Base-by-base conservation (phyloP, 179 eudicot species). In the Actinidia arguta region DNA sequence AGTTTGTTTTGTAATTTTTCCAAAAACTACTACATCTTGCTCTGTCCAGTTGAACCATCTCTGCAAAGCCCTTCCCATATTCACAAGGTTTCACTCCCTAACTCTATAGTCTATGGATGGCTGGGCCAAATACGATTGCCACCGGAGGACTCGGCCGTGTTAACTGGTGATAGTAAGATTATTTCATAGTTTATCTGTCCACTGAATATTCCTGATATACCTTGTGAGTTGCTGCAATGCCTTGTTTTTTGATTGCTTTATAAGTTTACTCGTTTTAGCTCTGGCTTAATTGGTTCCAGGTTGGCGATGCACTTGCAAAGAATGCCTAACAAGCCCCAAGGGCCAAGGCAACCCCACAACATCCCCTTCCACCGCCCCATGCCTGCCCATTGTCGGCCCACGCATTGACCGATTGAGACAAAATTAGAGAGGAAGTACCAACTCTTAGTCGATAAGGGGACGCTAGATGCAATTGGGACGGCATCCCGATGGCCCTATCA, bases 401-500 rank as follows among this genome's bases (percentile, higher is more conserved):
- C n/a, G n/a, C n/a, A n/a, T n/a, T n/a, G n/a, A n/a, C n/a, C n/a
- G n/a, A n/a, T n/a, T n/a, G 98, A 92, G 48, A 92, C 98, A 64
- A 96, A 92, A 85, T 75, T 96, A 82, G 95, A 90, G 50, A 84
- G 80, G 81, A 90, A 85, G 81, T 95, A 90, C 88, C 88, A 89
- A 75, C 93, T 96, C 73, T 94, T 96, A 72, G 82, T 92, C 87
- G 98, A 96, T 79, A 96, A 96, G 81, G 99, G 98, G 54, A 95
- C 99, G 67, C 87, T 96, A 81, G 99, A 96, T 85, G 98, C 97
- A 68, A 93, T 96, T 85, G 99, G 99, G n/a, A 22, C 87, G 93
- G 89, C 99, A 96, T 87, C 99, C 99, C 77, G 98, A 96, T 90
- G 98, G 99, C 54, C 92, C 92, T 83, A 70, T 96, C 42, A 96